phyloP scores from a whole-genome alignment of 108 stramenopile genomes.

The Epithemia pelagica region DNA sequence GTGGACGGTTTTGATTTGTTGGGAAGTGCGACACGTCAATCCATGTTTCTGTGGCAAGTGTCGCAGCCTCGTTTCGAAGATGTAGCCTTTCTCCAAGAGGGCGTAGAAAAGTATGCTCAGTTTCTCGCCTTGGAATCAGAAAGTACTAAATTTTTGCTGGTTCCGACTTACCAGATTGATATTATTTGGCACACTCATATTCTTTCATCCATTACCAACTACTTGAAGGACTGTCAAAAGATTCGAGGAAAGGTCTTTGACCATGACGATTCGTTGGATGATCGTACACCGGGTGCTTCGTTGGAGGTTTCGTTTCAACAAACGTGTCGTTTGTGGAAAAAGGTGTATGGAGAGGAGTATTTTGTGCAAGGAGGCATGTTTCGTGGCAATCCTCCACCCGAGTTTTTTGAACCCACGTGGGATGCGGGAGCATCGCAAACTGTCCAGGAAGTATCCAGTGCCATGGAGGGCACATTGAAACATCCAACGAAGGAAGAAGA shows the following conservation, averaged over 20 bases:
- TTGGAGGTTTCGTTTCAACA: conserved; percentile 32
- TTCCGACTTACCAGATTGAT: conserved; percentile 64
- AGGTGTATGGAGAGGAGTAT: conserved; percentile 32
- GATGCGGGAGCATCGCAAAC: neutral
- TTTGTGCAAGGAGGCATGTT: conserved; percentile 49
- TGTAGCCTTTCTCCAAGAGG: conserved; percentile 31
- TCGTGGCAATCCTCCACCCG: conserved; percentile 49
- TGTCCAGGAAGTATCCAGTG: neutral
- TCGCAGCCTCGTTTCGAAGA: conserved; percentile 20
- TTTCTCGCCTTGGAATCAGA: conserved; percentile 5
- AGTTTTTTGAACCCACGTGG: conserved; percentile 24
- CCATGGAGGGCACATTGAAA: neutral
- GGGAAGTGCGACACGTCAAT: conserved; percentile 28
- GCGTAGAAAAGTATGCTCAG: conserved; percentile 16
- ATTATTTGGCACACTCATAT: conserved; percentile 65
- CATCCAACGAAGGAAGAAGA: neutral
- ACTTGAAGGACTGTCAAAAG: conserved; percentile 28
- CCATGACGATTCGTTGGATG: conserved; percentile 53
- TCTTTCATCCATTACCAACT: conserved; percentile 16
- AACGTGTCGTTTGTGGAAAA: conserved; percentile 38
- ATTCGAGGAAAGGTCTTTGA: conserved; percentile 29
- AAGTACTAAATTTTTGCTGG: conserved; percentile 6
- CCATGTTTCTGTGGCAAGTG: conserved; percentile 53
- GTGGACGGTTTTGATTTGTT: conserved; percentile 28
- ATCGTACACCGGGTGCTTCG: conserved; percentile 30